Evolutionary conservation across 2,329 filamentous ascomycete species (phyloP).

Genomic region (Phaeosphaeriaceae sp.): DNA sequence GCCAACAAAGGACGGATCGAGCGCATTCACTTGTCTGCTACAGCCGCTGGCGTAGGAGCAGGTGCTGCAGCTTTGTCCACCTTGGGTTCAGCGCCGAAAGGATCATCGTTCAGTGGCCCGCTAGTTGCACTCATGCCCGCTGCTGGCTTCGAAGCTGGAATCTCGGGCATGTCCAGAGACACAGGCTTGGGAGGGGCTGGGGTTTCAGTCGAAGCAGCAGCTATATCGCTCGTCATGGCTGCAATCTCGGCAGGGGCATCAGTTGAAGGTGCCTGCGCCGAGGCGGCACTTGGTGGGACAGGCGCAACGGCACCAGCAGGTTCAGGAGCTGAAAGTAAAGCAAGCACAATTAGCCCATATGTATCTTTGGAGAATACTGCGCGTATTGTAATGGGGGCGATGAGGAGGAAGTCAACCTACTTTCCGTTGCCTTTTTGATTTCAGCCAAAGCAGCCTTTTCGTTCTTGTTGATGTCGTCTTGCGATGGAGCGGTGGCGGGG

Average conservation of each 20-base stretch:
- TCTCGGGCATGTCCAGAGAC: slow-evolving; percentile 26
- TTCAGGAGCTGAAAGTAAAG: slow-evolving; percentile 36
- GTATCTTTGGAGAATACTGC: slow-evolving; percentile 17
- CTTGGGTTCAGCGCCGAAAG: slow-evolving; percentile 33
- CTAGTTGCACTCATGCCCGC: slow-evolving; percentile 50
- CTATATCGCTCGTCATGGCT: slow-evolving; percentile 3
- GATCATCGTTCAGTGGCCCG: slow-evolving; percentile 44
- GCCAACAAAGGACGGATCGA: no score
- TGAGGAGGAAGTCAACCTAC: slow-evolving; percentile 37
- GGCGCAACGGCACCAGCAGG: slow-evolving; percentile 40
- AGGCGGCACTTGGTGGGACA: slow-evolving; percentile 34
- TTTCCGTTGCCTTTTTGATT: slow-evolving; percentile 43
- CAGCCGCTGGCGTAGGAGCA: slow-evolving; percentile 14
- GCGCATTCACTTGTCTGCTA: slow-evolving; percentile 23
- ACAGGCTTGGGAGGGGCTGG: slow-evolving; percentile 17
- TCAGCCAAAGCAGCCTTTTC: slow-evolving; percentile 38
- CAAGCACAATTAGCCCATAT: slow-evolving; percentile 29
- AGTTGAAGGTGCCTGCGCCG: slow-evolving; percentile 18
- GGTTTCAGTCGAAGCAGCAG: slow-evolving; percentile 20
- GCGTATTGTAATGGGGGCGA: neutral
- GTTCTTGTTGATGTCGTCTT: slow-evolving; percentile 32
- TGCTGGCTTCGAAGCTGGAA: slow-evolving; percentile 37
- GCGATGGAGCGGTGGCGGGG: slow-evolving; percentile 25
- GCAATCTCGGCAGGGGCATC: neutral
- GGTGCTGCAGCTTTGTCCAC: slow-evolving; percentile 21